phyloP scores from a whole-genome alignment of 75 land plant genomes.

The Selaginella tamariscina region DNA sequence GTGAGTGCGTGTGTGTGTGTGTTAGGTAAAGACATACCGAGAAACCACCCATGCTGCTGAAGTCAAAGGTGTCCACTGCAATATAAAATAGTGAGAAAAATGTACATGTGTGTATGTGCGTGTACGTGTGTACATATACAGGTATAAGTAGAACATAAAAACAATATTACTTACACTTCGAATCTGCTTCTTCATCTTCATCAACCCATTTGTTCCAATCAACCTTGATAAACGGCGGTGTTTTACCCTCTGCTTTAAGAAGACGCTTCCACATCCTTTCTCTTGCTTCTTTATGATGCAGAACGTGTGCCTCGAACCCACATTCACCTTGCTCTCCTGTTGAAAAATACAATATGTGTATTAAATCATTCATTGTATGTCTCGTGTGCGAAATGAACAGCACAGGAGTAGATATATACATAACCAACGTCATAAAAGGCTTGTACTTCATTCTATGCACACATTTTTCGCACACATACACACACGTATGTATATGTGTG shows the following conservation, averaged over 20 bases:
- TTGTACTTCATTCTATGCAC: neutral
- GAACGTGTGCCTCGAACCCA: constrained; percentile 50
- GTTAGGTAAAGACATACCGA: no score
- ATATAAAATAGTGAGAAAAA: no score
- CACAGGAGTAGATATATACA: neutral
- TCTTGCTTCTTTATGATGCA: constrained; percentile 42
- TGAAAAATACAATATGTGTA: no score
- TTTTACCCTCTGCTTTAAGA: constrained; percentile 55
- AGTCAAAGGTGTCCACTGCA: no score
- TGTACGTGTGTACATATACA: neutral
- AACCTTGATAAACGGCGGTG: constrained; percentile 66
- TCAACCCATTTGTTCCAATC: no score
- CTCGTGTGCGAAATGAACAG: neutral
- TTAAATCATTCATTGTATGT: neutral
- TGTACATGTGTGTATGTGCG: no score
- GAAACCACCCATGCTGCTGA: no score
- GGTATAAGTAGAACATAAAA: no score
- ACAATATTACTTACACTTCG: no score
- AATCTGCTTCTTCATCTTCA: constrained; percentile 74
- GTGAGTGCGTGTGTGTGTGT: no score
- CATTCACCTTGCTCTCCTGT: constrained; percentile 50
- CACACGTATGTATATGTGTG: neutral
- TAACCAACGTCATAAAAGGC: neutral
- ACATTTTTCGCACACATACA: neutral
- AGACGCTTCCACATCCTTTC: constrained; percentile 67